Conservation (phyloP, 2,329 filamentous ascomycete species). For the Sporothrix humicola region DNA sequence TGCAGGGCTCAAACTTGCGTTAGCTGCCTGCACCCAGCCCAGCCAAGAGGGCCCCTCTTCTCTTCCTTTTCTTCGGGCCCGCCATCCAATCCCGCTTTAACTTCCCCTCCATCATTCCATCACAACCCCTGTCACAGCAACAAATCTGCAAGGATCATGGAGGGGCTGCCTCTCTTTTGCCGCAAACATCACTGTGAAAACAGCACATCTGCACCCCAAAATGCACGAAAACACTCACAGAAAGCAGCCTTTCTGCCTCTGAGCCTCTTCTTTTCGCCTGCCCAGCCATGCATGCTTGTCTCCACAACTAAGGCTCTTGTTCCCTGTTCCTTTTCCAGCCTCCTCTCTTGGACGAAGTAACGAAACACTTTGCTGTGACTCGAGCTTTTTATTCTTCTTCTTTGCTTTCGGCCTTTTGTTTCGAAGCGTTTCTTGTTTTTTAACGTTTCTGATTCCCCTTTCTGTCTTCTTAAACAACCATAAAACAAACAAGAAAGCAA, state of each 20-base stretch:
- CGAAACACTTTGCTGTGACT: background rate
- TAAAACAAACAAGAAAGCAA: background rate
- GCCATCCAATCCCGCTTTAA: slow-evolving; percentile 18
- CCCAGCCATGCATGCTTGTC: slow-evolving; percentile 1
- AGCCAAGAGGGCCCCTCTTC: background rate
- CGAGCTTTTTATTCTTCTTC: background rate
- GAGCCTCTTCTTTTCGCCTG: background rate
- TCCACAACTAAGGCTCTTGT: slow-evolving; percentile 25
- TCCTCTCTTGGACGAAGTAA: slow-evolving; percentile 10
- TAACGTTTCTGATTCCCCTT: background rate
- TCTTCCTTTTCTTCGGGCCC: slow-evolving; percentile 8
- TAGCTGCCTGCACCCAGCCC: slow-evolving; percentile 8
- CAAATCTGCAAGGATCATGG: slow-evolving; percentile 16
- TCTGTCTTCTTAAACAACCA: background rate
- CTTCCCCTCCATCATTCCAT: background rate
- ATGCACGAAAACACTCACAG: background rate
- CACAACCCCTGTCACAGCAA: slow-evolving; percentile 18
- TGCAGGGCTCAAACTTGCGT: slow-evolving; percentile 22
- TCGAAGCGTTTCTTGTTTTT: background rate
- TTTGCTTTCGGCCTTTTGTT: no score
- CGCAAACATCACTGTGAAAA: background rate
- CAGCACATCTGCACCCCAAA: background rate
- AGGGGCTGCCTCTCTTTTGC: slow-evolving; percentile 28
- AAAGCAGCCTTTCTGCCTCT: background rate
- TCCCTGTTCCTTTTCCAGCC: slow-evolving; percentile 22